These are phyloP conservation scores for Vitis rotundifolia DNA, from an alignment of 164 flowering plant genomes.

Conservation along the genomic window DNA sequence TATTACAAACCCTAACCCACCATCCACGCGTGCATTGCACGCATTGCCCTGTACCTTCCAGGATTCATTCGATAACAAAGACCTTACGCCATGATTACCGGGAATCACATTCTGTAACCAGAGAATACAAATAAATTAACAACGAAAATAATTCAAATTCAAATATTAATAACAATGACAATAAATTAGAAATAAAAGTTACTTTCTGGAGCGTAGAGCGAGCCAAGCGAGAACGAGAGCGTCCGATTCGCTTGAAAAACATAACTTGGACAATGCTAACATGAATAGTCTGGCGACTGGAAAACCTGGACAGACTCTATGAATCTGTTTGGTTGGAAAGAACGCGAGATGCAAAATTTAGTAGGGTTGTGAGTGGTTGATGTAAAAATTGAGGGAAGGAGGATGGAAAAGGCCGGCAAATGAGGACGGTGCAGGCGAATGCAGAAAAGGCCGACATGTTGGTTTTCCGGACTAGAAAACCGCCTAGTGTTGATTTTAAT, in stretches of 20 bases:
- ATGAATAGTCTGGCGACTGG: neutral
- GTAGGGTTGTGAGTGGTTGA: neutral
- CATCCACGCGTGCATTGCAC: slow-evolving; percentile 5
- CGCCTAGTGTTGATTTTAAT: no score
- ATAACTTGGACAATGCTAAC: neutral
- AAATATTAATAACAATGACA: no score
- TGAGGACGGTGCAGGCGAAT: no score
- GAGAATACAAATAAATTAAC: neutral
- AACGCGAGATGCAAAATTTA: neutral
- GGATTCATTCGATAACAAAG: slow-evolving; percentile 3
- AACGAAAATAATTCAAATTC: no score
- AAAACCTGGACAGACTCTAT: neutral
- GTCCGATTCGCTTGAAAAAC: slow-evolving; percentile 17
- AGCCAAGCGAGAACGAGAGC: slow-evolving; percentile 9
- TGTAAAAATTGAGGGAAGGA: no score
- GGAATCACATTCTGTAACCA: slow-evolving; percentile 12
- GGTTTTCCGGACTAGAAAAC: no score
- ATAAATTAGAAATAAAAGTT: neutral
- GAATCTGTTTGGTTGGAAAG: neutral
- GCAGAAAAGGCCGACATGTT: no score
- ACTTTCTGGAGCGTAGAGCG: slow-evolving; percentile 10
- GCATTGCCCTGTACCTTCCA: neutral
- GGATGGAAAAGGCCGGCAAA: no score
- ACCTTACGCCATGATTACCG: slow-evolving; percentile 9
- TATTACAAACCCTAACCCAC: slow-evolving; percentile 23